Conservation (phyloP, 2,329 filamentous ascomycete genomes). For the Calonectria multiphialidica region DNA sequence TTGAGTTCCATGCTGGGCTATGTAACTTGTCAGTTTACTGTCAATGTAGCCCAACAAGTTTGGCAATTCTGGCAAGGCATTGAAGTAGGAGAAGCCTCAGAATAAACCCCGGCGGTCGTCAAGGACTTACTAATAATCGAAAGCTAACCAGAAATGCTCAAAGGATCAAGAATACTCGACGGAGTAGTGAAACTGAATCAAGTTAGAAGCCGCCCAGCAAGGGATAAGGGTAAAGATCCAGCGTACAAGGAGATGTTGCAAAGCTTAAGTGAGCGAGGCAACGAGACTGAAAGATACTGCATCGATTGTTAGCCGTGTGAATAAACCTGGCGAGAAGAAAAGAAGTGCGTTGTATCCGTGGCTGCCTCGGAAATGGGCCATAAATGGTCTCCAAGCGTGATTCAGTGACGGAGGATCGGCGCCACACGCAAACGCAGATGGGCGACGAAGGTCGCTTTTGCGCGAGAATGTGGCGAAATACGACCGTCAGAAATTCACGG, state of each 20-base stretch:
- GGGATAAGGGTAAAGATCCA: not conserved
- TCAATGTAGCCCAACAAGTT: no score
- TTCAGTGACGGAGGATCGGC: not conserved
- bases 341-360: not conserved
- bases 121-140: slow-evolving; percentile 28
- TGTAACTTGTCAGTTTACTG: slow-evolving; percentile 22
- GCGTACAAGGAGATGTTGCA: slow-evolving; percentile 27
- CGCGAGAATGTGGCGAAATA: no score
- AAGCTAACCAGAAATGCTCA: slow-evolving; percentile 32
- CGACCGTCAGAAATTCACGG: no score
- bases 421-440: not conserved
- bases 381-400: not conserved
- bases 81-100: not conserved
- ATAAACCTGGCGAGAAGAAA: not conserved
- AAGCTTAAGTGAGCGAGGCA: slow-evolving; percentile 36
- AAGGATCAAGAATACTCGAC: slow-evolving; percentile 32
- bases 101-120: not conserved
- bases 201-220: not conserved
- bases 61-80: no score
- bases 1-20: slow-evolving; percentile 50
- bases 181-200: slow-evolving; percentile 25
- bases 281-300: slow-evolving; percentile 29
- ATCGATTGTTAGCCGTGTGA: slow-evolving; percentile 12
- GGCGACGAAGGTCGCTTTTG: not conserved
- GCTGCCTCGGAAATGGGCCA: not conserved